phyloP scores from a whole-genome alignment of 352 stramenopile species.

The Pythium brassicae region DNA sequence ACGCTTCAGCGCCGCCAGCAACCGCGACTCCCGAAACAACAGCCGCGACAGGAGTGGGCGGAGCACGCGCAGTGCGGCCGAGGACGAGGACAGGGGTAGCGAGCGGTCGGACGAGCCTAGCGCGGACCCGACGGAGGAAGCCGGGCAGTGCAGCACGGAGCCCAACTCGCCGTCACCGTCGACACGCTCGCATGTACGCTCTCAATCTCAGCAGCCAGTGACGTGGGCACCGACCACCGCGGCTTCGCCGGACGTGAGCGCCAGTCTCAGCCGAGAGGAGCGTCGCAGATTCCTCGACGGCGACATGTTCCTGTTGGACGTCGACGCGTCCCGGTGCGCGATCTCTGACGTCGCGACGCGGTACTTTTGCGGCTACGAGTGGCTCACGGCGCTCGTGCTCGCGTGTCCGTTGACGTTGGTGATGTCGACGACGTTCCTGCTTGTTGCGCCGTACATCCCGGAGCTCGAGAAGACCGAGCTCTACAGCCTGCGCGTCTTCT shows the following conservation, averaged over 20 bases:
- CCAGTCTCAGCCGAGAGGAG: not conserved
- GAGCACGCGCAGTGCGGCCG: constrained; percentile 31
- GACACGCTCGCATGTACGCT: not conserved
- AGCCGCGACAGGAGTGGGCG: constrained; percentile 7
- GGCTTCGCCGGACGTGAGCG: constrained; percentile 5
- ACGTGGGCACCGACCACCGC: constrained; percentile 8
- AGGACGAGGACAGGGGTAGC: constrained; percentile 11
- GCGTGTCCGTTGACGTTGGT: constrained; percentile 25
- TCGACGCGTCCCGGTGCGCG: constrained; percentile 23
- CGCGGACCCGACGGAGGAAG: too few relatives aligned
- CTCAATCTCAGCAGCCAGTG: not conserved
- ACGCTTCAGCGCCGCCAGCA: not conserved
- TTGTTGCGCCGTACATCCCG: constrained; percentile 38
- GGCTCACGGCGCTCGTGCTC: constrained; percentile 41
- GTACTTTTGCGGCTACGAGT: constrained; percentile 41
- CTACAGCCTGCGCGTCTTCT: constrained; percentile 53
- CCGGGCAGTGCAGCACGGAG: not conserved
- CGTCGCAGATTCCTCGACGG: constrained; percentile 10
- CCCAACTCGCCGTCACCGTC: not conserved
- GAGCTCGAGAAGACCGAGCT: constrained; percentile 47
- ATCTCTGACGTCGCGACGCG: constrained; percentile 28
- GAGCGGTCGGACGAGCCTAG: not conserved
- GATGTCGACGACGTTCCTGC: constrained; percentile 30
- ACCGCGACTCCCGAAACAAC: not conserved
- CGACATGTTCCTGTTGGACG: constrained; percentile 12